phyloP scores from a whole-genome alignment of 2,329 filamentous ascomycete species.

The Metarhizium sp. region DNA sequence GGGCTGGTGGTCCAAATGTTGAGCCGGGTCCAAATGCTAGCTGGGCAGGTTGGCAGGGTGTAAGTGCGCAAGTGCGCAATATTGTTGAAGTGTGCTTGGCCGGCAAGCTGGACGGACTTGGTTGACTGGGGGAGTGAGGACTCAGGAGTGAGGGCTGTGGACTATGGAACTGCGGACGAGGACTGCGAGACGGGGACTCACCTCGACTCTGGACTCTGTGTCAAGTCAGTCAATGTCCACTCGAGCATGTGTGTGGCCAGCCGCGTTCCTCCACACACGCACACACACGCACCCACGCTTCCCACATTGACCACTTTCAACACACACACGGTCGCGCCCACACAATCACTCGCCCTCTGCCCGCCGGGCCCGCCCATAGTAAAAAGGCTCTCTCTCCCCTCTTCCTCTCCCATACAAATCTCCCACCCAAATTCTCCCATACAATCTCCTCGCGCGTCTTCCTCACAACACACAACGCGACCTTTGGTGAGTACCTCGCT shows the following conservation, averaged over 20 bases:
- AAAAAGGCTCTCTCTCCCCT: constrained; percentile 49
- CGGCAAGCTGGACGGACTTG: neutral
- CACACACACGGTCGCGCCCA: constrained; percentile 13
- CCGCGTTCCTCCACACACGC: constrained; percentile 21
- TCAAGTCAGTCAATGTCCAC: neutral
- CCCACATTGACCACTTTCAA: neutral
- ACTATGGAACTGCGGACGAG: too few species aligned
- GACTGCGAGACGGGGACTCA: too few species aligned
- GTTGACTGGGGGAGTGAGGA: neutral
- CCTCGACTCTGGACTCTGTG: too few species aligned
- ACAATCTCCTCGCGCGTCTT: constrained; percentile 33
- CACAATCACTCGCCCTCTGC: constrained; percentile 43
- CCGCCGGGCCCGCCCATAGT: constrained; percentile 42
- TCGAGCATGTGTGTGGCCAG: constrained; percentile 8
- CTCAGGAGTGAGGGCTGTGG: too few species aligned
- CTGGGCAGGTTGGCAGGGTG: neutral
- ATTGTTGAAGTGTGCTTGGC: too few species aligned
- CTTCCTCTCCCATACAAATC: constrained; percentile 55
- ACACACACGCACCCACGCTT: constrained; percentile 15
- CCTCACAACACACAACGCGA: constrained; percentile 33
- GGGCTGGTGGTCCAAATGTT: neutral
- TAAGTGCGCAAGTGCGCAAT: neutral
- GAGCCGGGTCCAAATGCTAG: neutral
- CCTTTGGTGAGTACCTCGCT: constrained; percentile 44
- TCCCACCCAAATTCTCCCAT: constrained; percentile 45